Evolutionary conservation across 129 eudicot species (phyloP).

Genomic region (Lonicera japonica): DNA sequence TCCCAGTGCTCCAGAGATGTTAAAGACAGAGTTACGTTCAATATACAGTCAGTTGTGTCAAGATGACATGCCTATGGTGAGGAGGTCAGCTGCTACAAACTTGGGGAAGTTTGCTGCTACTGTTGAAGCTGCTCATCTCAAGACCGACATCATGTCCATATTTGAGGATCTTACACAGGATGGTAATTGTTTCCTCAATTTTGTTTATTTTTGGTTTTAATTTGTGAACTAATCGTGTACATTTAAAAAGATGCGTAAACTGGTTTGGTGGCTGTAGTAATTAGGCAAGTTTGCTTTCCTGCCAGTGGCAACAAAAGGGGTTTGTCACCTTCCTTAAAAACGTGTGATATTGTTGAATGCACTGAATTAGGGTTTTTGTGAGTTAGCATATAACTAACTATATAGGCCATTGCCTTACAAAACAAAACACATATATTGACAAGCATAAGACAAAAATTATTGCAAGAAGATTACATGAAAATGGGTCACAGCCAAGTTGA

Average conservation of each 20-base stretch:
- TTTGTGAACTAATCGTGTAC: not conserved
- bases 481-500: too few species aligned
- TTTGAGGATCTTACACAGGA: constrained; percentile 97
- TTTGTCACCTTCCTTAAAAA: not conserved
- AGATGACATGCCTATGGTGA: constrained; percentile 99
- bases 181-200: constrained; percentile 37
- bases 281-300: not conserved
- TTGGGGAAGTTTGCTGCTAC: constrained; percentile 98
- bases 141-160: constrained; percentile 86
- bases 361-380: too few species aligned
- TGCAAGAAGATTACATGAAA: too few species aligned
- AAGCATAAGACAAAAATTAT: too few species aligned
- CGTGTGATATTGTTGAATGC: not conserved
- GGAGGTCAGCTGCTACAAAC: constrained; percentile 96
- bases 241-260: not conserved
- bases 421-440: too few species aligned
- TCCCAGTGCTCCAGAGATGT: constrained; percentile 80
- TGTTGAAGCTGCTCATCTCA: constrained; percentile 81
- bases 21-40: constrained; percentile 79
- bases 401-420: too few species aligned
- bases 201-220: constrained; percentile 8
- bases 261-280: constrained; percentile 12
- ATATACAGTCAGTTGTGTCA: constrained; percentile 88
- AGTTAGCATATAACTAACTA: too few species aligned
- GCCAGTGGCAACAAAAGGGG: not conserved